Conservation (phyloP, 345 rosid species). For the Arabis hirsuta region DNA sequence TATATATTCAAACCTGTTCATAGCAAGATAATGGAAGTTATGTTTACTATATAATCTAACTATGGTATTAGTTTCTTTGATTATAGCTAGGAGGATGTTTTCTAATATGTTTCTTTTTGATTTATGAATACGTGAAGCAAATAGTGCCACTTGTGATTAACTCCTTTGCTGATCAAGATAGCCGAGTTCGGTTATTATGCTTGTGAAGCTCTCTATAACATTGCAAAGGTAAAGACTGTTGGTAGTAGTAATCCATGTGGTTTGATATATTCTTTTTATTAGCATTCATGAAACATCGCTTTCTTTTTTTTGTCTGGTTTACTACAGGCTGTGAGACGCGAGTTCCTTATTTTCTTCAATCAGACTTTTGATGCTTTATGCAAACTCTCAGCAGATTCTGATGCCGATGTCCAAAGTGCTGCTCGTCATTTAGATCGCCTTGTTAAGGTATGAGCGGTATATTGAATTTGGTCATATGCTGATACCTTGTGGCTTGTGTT, state of each 20-base stretch:
- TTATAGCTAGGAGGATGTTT: no score
- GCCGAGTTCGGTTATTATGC: conserved; percentile 98
- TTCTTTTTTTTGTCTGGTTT: conserved; percentile 26
- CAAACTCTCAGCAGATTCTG: conserved; percentile 96
- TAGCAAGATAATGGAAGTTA: not conserved
- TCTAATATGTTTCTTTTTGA: conserved; percentile 30
- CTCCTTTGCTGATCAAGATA: conserved; percentile 92
- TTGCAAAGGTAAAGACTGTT: conserved; percentile 70
- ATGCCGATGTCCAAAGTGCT: conserved; percentile 97
- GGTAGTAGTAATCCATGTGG: not conserved
- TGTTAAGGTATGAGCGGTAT: conserved; percentile 66
- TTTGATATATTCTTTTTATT: not conserved
- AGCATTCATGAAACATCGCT: conserved; percentile 1
- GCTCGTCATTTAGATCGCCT: conserved; percentile 98
- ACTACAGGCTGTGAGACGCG: conserved; percentile 94
- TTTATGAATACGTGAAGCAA: conserved; percentile 61
- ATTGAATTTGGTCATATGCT: conserved; percentile 14
- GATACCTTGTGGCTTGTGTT: conserved; percentile 57
- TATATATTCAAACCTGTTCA: conserved; percentile 10
- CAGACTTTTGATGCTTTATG: conserved; percentile 94
- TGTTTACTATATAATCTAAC: not conserved
- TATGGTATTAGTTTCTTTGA: not conserved
- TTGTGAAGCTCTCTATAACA: conserved; percentile 98
- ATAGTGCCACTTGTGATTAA: conserved; percentile 95
- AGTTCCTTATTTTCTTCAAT: conserved; percentile 91